phyloP scores from a whole-genome alignment of 2,329 filamentous ascomycete species.

The Fusarium domesticum region DNA sequence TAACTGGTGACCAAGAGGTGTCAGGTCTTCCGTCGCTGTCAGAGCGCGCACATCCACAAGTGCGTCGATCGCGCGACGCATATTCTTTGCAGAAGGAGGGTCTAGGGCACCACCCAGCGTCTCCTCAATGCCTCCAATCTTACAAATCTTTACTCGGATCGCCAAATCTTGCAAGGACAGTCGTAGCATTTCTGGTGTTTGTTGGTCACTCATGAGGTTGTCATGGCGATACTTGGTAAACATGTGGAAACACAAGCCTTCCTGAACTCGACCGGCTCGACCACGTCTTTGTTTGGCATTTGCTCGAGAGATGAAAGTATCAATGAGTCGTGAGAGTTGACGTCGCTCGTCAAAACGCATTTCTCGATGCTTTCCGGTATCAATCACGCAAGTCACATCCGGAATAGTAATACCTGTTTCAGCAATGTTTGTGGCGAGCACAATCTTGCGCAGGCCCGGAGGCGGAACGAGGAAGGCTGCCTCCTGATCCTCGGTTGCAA shows the following conservation, averaged over 20 bases:
- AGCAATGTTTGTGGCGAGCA: conserved; percentile 95
- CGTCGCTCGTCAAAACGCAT: conserved; percentile 95
- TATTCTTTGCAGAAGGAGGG: conserved; percentile 86
- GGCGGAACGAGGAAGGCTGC: conserved; percentile 86
- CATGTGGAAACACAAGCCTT: conserved; percentile 92
- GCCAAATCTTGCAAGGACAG: conserved; percentile 92
- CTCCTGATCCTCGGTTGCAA: conserved; percentile 95
- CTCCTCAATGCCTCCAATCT: conserved; percentile 87
- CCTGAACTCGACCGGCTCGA: conserved; percentile 90
- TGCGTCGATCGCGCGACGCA: conserved; percentile 86
- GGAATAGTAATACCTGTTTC: conserved; percentile 99
- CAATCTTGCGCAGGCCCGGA: conserved; percentile 80
- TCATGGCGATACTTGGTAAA: conserved; percentile 91
- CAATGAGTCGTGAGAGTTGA: conserved; percentile 85
- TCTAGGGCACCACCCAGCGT: conserved; percentile 86
- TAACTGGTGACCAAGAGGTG: conserved; percentile 79
- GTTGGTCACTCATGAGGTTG: conserved; percentile 79
- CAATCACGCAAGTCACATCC: conserved; percentile 94
- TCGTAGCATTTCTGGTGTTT: conserved; percentile 94
- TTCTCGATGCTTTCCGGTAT: conserved; percentile 94
- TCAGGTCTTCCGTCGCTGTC: conserved; percentile 77
- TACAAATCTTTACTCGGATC: conserved; percentile 96
- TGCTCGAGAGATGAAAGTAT: conserved; percentile 91
- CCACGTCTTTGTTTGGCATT: conserved; percentile 95
- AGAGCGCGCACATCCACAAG: conserved; percentile 90